Base-by-base conservation (phyloP, 352 stramenopile species). In the Phytophthora fragariae region DNA sequence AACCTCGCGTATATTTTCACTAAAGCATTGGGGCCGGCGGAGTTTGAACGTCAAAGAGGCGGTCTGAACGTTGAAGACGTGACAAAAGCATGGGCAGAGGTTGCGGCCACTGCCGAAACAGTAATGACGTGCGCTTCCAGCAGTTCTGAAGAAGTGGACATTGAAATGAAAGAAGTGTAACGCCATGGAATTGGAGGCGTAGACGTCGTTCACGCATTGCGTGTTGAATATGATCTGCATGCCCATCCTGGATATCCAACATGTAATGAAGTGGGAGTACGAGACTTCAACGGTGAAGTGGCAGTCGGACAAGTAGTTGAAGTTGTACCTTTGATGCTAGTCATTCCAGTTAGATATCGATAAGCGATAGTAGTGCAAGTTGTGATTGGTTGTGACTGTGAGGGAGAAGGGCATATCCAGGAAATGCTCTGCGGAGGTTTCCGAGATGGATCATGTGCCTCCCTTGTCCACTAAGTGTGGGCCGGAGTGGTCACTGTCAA, bases 41-140 rank as follows among this genome's bases (percentile, higher is more conserved):
- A 62, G 56, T 62, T 62, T 19, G 56, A 62, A 12, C 56, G n/a
- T 6, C 56, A 61, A 21, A n/a, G 56, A 10, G 19, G 19, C 2
- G 33, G 56, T 11, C 33, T 62, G 14, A 62, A 62, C 17, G 17
- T 52, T 10, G 35, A 62, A 50, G 56, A 62, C 4, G 35, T 62
- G n/a, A 17, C 17, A 10, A 14, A 52, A 52, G 33, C 35, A 5
- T 62, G 56, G 56, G 56, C 11, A 19, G 10, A 33, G n/a, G 35
- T 39, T 33, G 50, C 11, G n/a, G 50, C 50, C 50, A 4, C 37
- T 46, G 37, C 6, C 17, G 37, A 46, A 14, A 3, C 11, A 3
- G 12, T 5, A 14, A 46, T 46, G 12, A 46, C 11, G 3, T 46
- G 37, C 11, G 12, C 37, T 46, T 46, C 24, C 15, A 19, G 19